Conservation (phyloP, 768 basidiomycete species). For the Mycena floridula region DNA sequence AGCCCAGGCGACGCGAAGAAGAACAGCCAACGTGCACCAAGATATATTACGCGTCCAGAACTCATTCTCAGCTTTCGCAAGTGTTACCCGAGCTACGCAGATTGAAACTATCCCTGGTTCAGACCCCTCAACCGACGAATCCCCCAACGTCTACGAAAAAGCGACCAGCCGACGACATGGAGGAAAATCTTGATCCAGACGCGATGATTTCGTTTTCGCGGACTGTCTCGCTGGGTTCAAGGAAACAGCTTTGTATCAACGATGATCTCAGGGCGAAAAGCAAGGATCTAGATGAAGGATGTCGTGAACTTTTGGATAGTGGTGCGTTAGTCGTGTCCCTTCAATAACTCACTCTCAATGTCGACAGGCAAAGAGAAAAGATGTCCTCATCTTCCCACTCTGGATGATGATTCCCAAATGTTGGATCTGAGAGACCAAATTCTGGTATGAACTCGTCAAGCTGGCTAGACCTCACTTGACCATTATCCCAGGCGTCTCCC, state of each 20-base stretch:
- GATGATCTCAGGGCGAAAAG: slow-evolving; percentile 58
- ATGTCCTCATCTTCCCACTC: slow-evolving; percentile 71
- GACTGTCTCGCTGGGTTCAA: slow-evolving; percentile 81
- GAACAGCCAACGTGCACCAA: slow-evolving; percentile 64
- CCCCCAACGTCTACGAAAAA: slow-evolving; percentile 12
- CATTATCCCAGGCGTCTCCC: slow-evolving; percentile 58
- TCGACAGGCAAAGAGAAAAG: slow-evolving; percentile 56
- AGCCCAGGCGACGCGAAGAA: slow-evolving; percentile 15
- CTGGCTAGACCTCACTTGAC: slow-evolving; percentile 1
- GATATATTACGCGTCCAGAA: slow-evolving; percentile 92
- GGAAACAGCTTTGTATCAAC: slow-evolving; percentile 92
- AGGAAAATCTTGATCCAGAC: slow-evolving; percentile 11
- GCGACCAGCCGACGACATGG: slow-evolving; percentile 21
- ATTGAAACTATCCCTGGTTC: slow-evolving; percentile 44
- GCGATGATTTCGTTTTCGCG: slow-evolving; percentile 33
- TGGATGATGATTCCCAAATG: slow-evolving; percentile 64
- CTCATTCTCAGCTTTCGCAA: slow-evolving; percentile 93
- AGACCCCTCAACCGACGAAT: slow-evolving; percentile 9
- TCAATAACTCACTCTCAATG: slow-evolving; percentile 12
- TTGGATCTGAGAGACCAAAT: slow-evolving; percentile 85
- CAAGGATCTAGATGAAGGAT: slow-evolving; percentile 81
- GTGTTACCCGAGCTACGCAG: slow-evolving; percentile 79
- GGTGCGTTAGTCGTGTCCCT: background rate
- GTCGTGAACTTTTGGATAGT: slow-evolving; percentile 77
- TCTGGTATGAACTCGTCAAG: slow-evolving; percentile 64